phyloP scores from a whole-genome alignment of 192 early-diverging fungal species.

The Geranomyces michiganensis region DNA sequence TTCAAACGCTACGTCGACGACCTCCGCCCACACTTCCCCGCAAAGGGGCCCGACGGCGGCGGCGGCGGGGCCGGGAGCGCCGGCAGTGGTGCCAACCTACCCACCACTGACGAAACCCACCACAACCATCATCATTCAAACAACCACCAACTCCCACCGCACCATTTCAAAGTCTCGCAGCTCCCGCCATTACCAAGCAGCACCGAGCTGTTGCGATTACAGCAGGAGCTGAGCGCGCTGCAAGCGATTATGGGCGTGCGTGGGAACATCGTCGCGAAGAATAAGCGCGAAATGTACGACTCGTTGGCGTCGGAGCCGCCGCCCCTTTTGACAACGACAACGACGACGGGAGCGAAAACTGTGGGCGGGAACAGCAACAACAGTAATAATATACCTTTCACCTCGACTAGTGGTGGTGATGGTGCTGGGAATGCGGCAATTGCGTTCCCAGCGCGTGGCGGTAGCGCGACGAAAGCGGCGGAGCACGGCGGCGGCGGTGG shows the following conservation, averaged over 20 bases:
- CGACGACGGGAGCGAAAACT: background rate
- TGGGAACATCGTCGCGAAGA: background rate
- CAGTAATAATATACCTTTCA: conserved; percentile 4
- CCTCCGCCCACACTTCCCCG: background rate
- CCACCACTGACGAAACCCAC: conserved; percentile 6
- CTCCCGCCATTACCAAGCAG: conserved; percentile 26
- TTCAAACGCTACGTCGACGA: conserved; percentile 16
- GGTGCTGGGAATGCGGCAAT: too few species aligned
- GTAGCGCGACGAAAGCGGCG: background rate
- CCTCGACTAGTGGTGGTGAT: background rate
- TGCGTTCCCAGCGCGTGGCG: too few species aligned
- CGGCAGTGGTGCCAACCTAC: background rate
- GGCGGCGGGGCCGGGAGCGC: background rate
- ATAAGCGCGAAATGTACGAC: conserved; percentile 9
- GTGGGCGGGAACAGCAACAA: background rate
- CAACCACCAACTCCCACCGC: background rate
- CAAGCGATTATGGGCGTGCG: background rate
- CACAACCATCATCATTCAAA: background rate
- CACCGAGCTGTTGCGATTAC: conserved; percentile 14
- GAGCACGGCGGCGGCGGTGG: too few species aligned
- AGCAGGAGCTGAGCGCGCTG: conserved; percentile 4
- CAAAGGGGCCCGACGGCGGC: background rate
- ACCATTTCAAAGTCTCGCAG: conserved; percentile 13
- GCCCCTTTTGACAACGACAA: background rate
- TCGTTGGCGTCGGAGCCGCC: conserved; percentile 13